These are phyloP conservation scores for Ophiostoma triangulosporum DNA, from an alignment of 2,329 filamentous ascomycete species.

Conservation along the genomic window DNA sequence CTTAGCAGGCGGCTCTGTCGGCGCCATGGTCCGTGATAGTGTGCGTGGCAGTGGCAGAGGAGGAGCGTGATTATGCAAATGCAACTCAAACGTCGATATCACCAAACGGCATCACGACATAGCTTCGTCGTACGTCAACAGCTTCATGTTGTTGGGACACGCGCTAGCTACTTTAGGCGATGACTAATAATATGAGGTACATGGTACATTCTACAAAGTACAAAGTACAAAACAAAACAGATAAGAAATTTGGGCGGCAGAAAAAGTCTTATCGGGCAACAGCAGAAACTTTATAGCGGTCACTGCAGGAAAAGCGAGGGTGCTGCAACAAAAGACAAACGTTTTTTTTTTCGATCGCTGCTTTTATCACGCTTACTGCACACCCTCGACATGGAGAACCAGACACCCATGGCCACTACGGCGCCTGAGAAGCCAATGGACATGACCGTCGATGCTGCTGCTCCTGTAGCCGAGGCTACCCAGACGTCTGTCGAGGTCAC, in stretches of 20 bases:
- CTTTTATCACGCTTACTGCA: neutral
- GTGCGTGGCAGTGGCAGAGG: neutral
- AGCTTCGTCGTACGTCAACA: too few relatives aligned
- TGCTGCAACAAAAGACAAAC: neutral
- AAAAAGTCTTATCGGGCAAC: constrained; percentile 13
- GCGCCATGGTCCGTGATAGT: constrained; percentile 22
- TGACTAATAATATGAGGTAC: neutral
- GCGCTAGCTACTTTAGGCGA: too few relatives aligned
- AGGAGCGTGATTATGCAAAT: too few relatives aligned
- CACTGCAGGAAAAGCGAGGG: neutral
- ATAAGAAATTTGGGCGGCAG: constrained; percentile 13
- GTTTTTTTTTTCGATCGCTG: neutral
- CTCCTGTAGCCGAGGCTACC: neutral
- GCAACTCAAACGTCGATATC: too few relatives aligned
- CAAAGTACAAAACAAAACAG: neutral
- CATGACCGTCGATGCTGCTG: neutral
- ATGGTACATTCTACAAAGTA: too few relatives aligned
- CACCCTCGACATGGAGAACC: neutral
- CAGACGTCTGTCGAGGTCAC: neutral
- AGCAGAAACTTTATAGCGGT: constrained; percentile 5
- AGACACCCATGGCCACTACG: neutral
- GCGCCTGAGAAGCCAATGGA: neutral
- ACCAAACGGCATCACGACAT: too few relatives aligned
- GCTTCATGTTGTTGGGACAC: too few relatives aligned
- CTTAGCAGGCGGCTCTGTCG: constrained; percentile 15